These are phyloP conservation scores for Rhododendron ovatum DNA, from an alignment of 148 eudicot species.

Conservation along the genomic window DNA sequence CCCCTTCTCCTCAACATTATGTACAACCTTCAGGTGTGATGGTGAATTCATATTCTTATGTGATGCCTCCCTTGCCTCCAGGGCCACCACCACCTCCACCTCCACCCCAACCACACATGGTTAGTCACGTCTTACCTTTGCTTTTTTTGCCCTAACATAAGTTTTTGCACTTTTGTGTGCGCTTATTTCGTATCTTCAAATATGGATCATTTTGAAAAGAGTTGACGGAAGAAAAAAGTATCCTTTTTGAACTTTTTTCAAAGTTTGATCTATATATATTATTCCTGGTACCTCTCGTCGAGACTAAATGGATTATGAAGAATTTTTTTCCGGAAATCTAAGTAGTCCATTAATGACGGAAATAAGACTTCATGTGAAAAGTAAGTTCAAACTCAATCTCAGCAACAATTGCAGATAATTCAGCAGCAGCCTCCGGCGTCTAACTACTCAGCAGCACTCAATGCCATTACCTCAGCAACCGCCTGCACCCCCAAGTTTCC, in stretches of 20 bases:
- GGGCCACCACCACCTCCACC: conserved; percentile 41
- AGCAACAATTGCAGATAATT: conserved; percentile 43
- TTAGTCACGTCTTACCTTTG: conserved; percentile 48
- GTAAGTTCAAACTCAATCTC: conserved; percentile 13
- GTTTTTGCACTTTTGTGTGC: not conserved
- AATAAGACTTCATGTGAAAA: not conserved
- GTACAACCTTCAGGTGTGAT: conserved; percentile 43
- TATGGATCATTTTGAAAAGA: not conserved
- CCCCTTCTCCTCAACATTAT: conserved; percentile 52
- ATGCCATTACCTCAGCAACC: conserved; percentile 44
- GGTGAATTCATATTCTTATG: conserved; percentile 48
- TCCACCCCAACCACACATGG: conserved; percentile 35
- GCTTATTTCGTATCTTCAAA: not conserved
- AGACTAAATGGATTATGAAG: not conserved
- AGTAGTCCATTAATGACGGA: not conserved
- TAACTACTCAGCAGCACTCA: conserved; percentile 34
- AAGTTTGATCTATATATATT: not conserved
- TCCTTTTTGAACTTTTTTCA: not conserved
- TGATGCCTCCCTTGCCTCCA: conserved; percentile 46
- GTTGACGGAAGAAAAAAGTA: not conserved
- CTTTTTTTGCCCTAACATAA: not conserved
- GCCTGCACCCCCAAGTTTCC: conserved; percentile 59
- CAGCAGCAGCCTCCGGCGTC: conserved; percentile 27
- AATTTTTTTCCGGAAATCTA: not conserved
- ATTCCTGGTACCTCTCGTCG: not conserved